Evolutionary conservation across 345 rosid genomes (phyloP), one percentile per base, ranked within the genome.

Genomic region (Gossypium mustelinum): DNA sequence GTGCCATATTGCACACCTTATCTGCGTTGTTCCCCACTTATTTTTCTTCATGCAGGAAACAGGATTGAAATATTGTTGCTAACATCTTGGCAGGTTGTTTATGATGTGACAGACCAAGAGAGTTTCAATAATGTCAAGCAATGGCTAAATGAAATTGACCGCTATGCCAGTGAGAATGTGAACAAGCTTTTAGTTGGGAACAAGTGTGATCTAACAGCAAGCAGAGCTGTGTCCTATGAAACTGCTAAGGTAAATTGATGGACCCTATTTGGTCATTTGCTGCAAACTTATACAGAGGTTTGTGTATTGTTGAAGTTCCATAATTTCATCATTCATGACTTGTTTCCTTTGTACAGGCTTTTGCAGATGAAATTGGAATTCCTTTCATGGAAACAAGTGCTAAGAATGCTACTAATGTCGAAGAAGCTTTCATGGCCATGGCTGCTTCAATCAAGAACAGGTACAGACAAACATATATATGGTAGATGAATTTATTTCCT

Each of bases 391-490:
- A 89, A 79, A 88, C 94, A 29, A 89, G 92, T 83, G 94, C 94
- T 4, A 89, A 89, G 82, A 84, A 59, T 77, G 86, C 94, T 68
- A 81, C 88, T 73, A 88, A 89, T 44, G 94, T 89, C 2, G 94
- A 89, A 78, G 85, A 89, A 72, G 92, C 92, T 79, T 89, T 89
- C 83, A 89, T 89, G 94, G 94, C 94, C 70, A 89, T 89, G 94
- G 85, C 90, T 76, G 92, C 83, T 75, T 77, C 84, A 66, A 88
- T 89, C 85, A 89, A 89, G 86, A 86, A 79, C 69, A 88, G 90
- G 92, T 88, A 84, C 22, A 41, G 25, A 27, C 18, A 66, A 0
- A 4, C 70, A 44, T 24, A 7, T 3, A 66, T 20, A 24, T 22
- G 18, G n/a, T 4, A 20, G 34, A 66, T 16, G 13, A 10, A 48